A percentile compares a stretch with the other conserved stretches of the same genome.
Evolutionary conservation across 2,329 filamentous ascomycete species (phyloP).

Genomic region (Alternaria sp.): DNA sequence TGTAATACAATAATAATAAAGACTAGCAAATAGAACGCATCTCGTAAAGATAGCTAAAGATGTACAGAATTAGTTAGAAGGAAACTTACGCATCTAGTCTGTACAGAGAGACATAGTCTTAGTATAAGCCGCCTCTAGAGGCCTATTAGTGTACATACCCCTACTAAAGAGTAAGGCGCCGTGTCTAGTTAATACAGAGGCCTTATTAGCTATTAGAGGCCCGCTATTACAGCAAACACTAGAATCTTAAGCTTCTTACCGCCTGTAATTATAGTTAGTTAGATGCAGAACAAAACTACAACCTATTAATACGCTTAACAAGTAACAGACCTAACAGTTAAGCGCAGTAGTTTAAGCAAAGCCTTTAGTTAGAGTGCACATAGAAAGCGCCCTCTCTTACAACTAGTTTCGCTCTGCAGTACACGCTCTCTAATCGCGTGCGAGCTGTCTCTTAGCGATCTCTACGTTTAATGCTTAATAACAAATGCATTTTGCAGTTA

Average conservation of each 20-base stretch:
- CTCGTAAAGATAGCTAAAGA: neutral
- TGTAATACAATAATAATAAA: neutral
- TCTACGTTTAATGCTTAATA: neutral
- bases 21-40: neutral
- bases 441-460: constrained; percentile 11
- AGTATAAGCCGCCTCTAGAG: neutral
- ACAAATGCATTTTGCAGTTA: neutral
- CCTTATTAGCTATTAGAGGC: neutral
- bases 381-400: constrained; percentile 5
- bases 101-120: neutral
- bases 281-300: neutral
- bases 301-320: neutral
- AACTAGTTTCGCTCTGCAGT: constrained; percentile 5
- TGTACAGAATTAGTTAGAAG: neutral
- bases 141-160: neutral
- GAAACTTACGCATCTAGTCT: neutral
- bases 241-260: neutral
- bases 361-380: constrained; percentile 5
- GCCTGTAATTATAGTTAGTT: neutral
- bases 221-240: neutral
- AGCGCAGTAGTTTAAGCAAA: neutral
- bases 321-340: constrained; percentile 3
- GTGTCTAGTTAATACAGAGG: neutral
- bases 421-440: neutral
- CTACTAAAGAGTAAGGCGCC: neutral